Percentiles rank a stretch among this genome's conserved stretches.
Evolutionary conservation across 345 rosid genomes (phyloP).

Genomic region (Streptanthus diversifolius): DNA sequence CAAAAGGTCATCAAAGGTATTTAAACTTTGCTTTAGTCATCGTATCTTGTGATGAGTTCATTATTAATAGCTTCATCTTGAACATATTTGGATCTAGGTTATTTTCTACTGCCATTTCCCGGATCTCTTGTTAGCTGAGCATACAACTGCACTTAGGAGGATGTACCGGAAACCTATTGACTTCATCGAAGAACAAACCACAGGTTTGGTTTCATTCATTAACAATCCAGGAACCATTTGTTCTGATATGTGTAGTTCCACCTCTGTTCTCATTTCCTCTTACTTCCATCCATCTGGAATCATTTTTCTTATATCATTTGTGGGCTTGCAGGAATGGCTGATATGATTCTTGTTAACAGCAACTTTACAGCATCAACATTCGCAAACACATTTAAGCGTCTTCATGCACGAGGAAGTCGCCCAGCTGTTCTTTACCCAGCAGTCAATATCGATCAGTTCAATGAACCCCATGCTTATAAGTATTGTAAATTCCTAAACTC

Average conservation of each 20-base stretch:
- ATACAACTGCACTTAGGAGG: slow-evolving; percentile 68
- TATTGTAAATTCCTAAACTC: slow-evolving; percentile 44
- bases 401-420: slow-evolving; percentile 58
- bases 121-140: slow-evolving; percentile 80
- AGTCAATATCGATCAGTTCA: slow-evolving; percentile 76
- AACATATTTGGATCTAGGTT: slow-evolving; percentile 42
- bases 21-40: not conserved
- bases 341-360: slow-evolving; percentile 83
- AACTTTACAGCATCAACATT: slow-evolving; percentile 81
- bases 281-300: not conserved
- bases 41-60: not conserved
- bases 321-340: slow-evolving; percentile 70
- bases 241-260: not conserved
- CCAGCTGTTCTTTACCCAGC: slow-evolving; percentile 91
- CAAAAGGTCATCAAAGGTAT: slow-evolving; percentile 69
- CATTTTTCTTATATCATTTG: slow-evolving; percentile 10
- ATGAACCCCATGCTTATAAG: slow-evolving; percentile 53
- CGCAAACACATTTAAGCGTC: slow-evolving; percentile 75
- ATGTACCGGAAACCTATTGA: slow-evolving; percentile 84
- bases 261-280: not conserved
- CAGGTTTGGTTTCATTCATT: slow-evolving; percentile 44
- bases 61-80: not conserved
- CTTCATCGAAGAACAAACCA: slow-evolving; percentile 71
- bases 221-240: not conserved
- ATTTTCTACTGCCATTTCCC: slow-evolving; percentile 96